A percentile compares a stretch with the other conserved stretches of the same genome.
phyloP scores from a whole-genome alignment of 345 rosid genomes.

The Corchorus capsularis region DNA sequence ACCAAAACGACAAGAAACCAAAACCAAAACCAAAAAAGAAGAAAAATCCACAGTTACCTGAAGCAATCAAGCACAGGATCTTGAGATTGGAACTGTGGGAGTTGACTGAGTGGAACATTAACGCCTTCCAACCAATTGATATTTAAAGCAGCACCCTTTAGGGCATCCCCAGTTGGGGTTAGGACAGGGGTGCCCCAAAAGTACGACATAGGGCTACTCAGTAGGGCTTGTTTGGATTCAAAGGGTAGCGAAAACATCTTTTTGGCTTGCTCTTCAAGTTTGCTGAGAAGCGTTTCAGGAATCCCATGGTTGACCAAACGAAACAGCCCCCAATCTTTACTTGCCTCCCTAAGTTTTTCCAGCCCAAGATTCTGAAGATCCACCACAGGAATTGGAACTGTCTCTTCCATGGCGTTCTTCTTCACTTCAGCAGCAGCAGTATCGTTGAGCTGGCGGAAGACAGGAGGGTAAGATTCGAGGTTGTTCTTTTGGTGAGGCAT shows the following conservation, averaged over 20 bases:
- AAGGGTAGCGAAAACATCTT: slow-evolving; percentile 52
- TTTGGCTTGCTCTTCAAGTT: slow-evolving; percentile 43
- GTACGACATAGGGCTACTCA: slow-evolving; percentile 57
- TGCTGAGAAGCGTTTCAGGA: slow-evolving; percentile 42
- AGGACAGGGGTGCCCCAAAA: slow-evolving; percentile 83
- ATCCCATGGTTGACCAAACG: slow-evolving; percentile 71
- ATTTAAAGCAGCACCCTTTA: slow-evolving; percentile 35
- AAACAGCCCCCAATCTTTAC: slow-evolving; percentile 69
- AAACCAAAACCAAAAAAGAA: background rate
- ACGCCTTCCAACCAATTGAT: slow-evolving; percentile 72
- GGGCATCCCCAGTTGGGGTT: slow-evolving; percentile 57
- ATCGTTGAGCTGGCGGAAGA: slow-evolving; percentile 30
- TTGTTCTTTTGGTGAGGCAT: slow-evolving; percentile 26
- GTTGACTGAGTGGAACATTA: slow-evolving; percentile 54
- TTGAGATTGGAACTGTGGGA: slow-evolving; percentile 32
- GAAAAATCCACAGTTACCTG: slow-evolving; percentile 50
- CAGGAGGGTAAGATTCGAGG: slow-evolving; percentile 54
- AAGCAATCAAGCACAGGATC: slow-evolving; percentile 45
- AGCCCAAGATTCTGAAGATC: slow-evolving; percentile 45
- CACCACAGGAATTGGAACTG: slow-evolving; percentile 47
- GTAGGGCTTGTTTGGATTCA: slow-evolving; percentile 41
- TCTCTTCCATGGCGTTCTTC: slow-evolving; percentile 15
- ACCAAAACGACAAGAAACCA: background rate
- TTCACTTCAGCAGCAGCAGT: slow-evolving; percentile 14
- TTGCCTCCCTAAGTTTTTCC: slow-evolving; percentile 50